Base-by-base conservation (phyloP, 768 basidiomycete species). In the Auriscalpium orientale region DNA sequence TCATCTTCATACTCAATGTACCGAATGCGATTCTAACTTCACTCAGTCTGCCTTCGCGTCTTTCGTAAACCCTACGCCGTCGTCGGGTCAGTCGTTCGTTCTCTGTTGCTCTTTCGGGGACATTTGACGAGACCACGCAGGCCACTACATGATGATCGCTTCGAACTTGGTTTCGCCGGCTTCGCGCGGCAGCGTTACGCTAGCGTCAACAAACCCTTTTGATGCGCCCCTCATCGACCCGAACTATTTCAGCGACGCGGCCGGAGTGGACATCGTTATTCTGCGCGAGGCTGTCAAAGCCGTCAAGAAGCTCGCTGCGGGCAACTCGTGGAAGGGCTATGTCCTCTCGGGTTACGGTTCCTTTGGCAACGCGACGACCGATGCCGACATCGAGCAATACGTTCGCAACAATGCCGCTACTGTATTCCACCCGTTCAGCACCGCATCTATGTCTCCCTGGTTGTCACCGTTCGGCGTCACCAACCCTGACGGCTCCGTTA, bases 161-260 rank as follows among this genome's bases (percentile, higher is more conserved):
- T 28, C 44, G 13, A 47, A 33, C 35, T 28, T 35, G n/a, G 10
- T 52, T 20, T 40, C 50, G 18, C 59, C 59, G 9, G 36, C 53
- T 18, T 60, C 59, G 9, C 51, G 56, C 16, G 66, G 68, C 2
- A 56, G 62, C 18, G 49, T 69, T 15, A 62, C 20, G 5, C 54
- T 70, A 15, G 54, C 46, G 5, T 65, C 64, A 18, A 34, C 48
- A 2, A 51, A 65, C 51, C 61, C 66, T 0, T 64, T 67, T 49
- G 63, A 56, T 16, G 36, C 40, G 28, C 68, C 67, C 11, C 47
- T 63, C 28, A 62, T 68, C 46, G 56, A 69, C 55, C 62, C 62
- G 7, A 55, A 35, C n/a, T 54, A 51, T n/a, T 33, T 48, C 46
- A 47, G 16, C 37, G 11, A 49, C 3, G 9, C 28, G 11, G 28